Evolutionary conservation across 148 eudicot genomes (phyloP), one percentile per base, ranked within the genome.

Genomic region (Bassia scoparia): DNA sequence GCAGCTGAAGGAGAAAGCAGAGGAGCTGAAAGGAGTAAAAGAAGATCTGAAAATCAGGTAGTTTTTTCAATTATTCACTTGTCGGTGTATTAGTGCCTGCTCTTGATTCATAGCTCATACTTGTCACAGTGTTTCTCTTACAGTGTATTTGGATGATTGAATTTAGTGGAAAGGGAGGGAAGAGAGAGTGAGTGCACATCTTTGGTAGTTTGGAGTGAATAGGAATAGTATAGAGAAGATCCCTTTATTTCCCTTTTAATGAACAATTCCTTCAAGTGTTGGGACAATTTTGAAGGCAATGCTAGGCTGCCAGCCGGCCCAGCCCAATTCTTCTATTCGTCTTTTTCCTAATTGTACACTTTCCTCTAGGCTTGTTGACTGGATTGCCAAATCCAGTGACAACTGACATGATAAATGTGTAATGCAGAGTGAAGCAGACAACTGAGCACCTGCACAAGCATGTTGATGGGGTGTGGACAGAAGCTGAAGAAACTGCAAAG

Each of bases 361-460:
- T 23, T 37, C n/a, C 18, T 4, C 30, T 5, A 85, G 79, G 85
- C 85, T 86, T n/a, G n/a, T n/a, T n/a, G 81, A 77, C 86, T 83
- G 84, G 88, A 77, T 68, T 21, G 35, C 61, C 5, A 34, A 4
- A 63, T 24, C 75, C 67, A 72, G 86, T 77, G 75, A 74, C 77
- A 21, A 53, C 33, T 38, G 89, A 89, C 85, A 81, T 91, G 85
- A 83, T 84, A 76, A 84, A 82, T 84, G 78, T 83, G 81, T 77
- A 82, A 88, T 91, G 96, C 97, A 95, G 98, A 95, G 82, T 94
- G 74, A 95, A 91, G 84, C 89, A 91, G 87, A 89, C 91, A 54
- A 80, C 96, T 59, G 92, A 91, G 90, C 87, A 95, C 85, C 93
- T 95, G 67, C 91, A 88, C 86, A 95, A 91, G 87, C 91, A 79